phyloP scores from a whole-genome alignment of 2,329 filamentous ascomycete species.

The Cladosporium sp. region DNA sequence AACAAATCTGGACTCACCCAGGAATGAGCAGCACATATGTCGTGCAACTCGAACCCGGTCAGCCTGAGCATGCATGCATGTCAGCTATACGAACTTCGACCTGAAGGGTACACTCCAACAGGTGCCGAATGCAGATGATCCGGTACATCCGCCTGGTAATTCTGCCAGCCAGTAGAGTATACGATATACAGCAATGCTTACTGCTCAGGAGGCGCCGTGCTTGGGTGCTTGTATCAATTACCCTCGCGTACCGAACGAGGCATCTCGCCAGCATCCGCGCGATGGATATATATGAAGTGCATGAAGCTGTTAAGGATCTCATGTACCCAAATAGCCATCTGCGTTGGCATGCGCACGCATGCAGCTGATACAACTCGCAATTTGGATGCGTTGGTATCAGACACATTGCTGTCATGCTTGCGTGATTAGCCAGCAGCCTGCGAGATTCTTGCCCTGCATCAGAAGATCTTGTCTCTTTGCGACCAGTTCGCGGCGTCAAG shows the following conservation, averaged over 20 bases:
- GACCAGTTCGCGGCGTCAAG: neutral
- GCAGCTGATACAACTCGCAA: neutral
- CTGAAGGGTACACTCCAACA: neutral
- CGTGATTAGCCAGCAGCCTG: neutral
- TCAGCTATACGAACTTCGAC: neutral
- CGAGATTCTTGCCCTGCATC: neutral
- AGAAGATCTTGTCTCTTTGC: neutral
- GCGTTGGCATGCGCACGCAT: neutral
- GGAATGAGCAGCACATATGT: neutral
- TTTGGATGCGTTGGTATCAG: neutral
- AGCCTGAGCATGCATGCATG: neutral
- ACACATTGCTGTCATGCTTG: neutral
- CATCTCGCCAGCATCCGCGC: neutral
- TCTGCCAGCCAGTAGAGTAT: neutral
- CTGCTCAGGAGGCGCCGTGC: neutral
- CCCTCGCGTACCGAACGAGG: neutral
- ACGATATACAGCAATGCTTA: neutral
- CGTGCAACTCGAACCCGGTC: neutral
- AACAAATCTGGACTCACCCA: neutral
- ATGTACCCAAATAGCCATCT: neutral
- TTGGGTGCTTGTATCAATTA: neutral
- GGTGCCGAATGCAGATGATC: neutral
- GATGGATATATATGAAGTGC: neutral
- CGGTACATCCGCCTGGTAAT: neutral
- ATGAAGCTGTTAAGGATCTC: neutral